Base-by-base conservation (phyloP, 345 rosid genomes). In the Cardamine resedifolia region DNA sequence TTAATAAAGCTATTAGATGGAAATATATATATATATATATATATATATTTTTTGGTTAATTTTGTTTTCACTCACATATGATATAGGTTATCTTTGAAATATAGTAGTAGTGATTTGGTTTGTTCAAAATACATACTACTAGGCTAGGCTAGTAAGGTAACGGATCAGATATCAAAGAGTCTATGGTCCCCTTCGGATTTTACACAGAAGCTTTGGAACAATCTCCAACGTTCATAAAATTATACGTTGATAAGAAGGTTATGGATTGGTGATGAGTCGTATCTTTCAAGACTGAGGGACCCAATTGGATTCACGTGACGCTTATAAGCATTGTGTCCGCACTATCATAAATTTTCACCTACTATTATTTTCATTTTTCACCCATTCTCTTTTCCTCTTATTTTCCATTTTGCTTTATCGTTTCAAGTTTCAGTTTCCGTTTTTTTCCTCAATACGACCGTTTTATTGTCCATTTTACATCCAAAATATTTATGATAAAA, bases 231-330 rank as follows among this genome's bases (percentile, higher is more conserved):
- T 72, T 72, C 63, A 50, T 20, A 72, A 52, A 38, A 61, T 16
- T 34, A 59, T 60, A 60, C 58, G 50, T 50, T 36, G 27, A 9
- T 58, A 34, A n/a, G n/a, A n/a, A n/a, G 44, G 62, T 9, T 9
- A 10, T 70, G 23, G 60, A 47, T 60, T 48, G 41, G 49, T 27
- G 55, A 62, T 52, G 76, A 53, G 63, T 72, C 34, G 24, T 28
- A 72, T 62, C 41, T 33, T 72, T 62, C 70, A 55, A 38, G 27
- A 7, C 30, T 4, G 55, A 15, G 36, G 75, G 76, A 21, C 76
- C 76, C 31, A 41, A 18, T 10, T 5, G 44, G 64, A 6, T 72
- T 72, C 76, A 72, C 76, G 76, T 72, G 76, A 62, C 23, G 26
- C 63, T 28, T 51, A 55, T 31, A 33, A 21, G 28, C 56, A 64